A percentile compares a stretch with the other conserved stretches of the same genome.
Evolutionary conservation across 768 basidiomycete species (phyloP).

Genomic region (Mycena galopus): DNA sequence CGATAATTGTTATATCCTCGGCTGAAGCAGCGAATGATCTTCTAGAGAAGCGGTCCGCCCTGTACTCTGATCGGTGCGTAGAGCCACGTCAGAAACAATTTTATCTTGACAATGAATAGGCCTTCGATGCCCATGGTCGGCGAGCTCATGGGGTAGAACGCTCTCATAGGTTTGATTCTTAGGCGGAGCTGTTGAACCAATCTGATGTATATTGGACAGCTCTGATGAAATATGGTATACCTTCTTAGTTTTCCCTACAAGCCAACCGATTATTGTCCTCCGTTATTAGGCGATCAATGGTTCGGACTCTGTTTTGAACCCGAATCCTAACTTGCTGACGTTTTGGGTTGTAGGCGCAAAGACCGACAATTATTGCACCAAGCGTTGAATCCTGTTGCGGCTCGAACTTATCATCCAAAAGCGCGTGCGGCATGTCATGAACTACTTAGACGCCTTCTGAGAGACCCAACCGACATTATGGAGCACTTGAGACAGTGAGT

Average conservation of each 20-base stretch:
- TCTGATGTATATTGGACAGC: background rate
- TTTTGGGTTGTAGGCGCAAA: slow-evolving; percentile 12
- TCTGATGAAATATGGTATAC: slow-evolving; percentile 24
- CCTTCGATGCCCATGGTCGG: background rate
- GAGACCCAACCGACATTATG: slow-evolving; percentile 4
- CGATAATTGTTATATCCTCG: slow-evolving; percentile 49
- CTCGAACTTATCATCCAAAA: slow-evolving; percentile 6
- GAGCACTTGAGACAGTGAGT: slow-evolving; percentile 18
- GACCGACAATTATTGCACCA: slow-evolving; percentile 12
- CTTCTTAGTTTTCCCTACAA: background rate
- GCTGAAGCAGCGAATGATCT: slow-evolving; percentile 45
- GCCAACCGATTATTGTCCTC: background rate
- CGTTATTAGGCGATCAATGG: slow-evolving; percentile 9
- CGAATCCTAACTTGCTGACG: background rate
- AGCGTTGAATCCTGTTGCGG: background rate
- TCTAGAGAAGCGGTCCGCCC: slow-evolving; percentile 50
- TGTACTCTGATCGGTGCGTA: slow-evolving; percentile 15
- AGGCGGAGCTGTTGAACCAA: background rate
- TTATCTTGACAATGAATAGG: background rate
- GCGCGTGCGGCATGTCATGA: slow-evolving; percentile 4
- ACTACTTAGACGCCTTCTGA: slow-evolving; percentile 30
- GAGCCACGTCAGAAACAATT: background rate
- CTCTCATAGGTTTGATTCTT: background rate
- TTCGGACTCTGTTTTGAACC: background rate
- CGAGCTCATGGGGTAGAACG: slow-evolving; percentile 15